phyloP scores from a whole-genome alignment of 352 stramenopile species.

The Phytopythium delawarense region DNA sequence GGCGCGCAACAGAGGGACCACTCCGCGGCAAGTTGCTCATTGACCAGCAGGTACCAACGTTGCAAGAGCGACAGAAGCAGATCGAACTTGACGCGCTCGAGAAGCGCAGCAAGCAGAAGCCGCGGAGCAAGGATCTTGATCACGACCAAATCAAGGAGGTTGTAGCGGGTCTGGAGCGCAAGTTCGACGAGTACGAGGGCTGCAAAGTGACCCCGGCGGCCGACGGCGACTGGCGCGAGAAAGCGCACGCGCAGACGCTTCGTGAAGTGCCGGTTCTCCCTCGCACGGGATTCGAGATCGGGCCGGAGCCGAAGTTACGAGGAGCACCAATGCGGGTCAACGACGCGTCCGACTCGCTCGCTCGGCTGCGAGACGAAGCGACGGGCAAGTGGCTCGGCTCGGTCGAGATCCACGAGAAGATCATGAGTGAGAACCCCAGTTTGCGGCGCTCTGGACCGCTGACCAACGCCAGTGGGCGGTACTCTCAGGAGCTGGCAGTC shows the following conservation, averaged over 20 bases:
- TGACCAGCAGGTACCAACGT: conserved; percentile 41
- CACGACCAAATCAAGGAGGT: conserved; percentile 59
- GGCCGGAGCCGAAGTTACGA: conserved; percentile 43
- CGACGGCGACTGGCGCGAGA: conserved; percentile 56
- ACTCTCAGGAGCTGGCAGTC: conserved; percentile 64
- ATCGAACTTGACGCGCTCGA: conserved; percentile 60
- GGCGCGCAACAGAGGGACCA: conserved; percentile 28
- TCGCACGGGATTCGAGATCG: conserved; percentile 57
- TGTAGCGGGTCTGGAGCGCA: conserved; percentile 54
- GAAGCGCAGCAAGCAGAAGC: conserved; percentile 75
- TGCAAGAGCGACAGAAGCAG: conserved; percentile 69
- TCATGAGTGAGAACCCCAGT: conserved; percentile 55
- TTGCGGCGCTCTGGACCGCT: conserved; percentile 50
- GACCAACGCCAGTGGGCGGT: conserved; percentile 70
- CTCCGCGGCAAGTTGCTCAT: conserved; percentile 57
- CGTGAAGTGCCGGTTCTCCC: conserved; percentile 62
- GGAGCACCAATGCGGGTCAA: conserved; percentile 36
- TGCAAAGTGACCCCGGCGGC: conserved; percentile 55
- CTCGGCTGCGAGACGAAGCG: conserved; percentile 40
- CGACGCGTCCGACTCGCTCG: conserved; percentile 32
- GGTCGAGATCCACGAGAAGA: conserved; percentile 53
- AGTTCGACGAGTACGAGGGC: conserved; percentile 75
- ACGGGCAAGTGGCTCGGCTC: conserved; percentile 64
- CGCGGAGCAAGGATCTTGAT: conserved; percentile 55
- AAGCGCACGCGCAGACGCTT: conserved; percentile 44